Conservation (phyloP, 768 basidiomycete genomes). For the Rhizopogon salebrosus region DNA sequence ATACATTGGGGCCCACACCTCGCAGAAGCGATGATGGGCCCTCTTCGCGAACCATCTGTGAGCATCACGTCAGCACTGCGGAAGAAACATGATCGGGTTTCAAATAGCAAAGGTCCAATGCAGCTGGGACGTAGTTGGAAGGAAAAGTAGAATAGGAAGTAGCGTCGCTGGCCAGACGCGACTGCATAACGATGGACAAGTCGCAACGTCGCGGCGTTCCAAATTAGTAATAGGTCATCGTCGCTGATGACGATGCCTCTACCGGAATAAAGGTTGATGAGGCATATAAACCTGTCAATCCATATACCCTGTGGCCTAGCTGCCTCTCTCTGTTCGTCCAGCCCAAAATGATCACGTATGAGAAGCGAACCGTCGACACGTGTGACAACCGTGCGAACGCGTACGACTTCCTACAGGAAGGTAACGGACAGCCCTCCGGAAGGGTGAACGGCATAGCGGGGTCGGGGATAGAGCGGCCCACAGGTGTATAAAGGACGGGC, state of each 20-base stretch:
- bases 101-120: conserved; percentile 7
- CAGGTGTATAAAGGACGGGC: neutral
- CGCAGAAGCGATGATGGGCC: conserved; percentile 70
- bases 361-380: neutral
- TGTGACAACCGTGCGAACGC: neutral
- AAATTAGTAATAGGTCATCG: neutral
- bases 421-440: neutral
- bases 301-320: neutral
- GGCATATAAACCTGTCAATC: neutral
- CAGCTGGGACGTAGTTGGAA: neutral
- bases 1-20: conserved; percentile 80
- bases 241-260: neutral
- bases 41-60: conserved; percentile 84
- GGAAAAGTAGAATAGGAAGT: neutral
- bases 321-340: neutral
- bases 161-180: neutral
- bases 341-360: neutral
- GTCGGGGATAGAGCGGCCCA: neutral
- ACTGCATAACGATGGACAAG: neutral
- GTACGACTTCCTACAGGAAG: neutral
- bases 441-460: neutral
- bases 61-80: neutral
- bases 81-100: neutral
- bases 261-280: neutral
- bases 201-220: neutral